A percentile compares a stretch with the other conserved stretches of the same genome.
Conservation (phyloP, 352 stramenopile species). For the Phytophthora syringae region DNA sequence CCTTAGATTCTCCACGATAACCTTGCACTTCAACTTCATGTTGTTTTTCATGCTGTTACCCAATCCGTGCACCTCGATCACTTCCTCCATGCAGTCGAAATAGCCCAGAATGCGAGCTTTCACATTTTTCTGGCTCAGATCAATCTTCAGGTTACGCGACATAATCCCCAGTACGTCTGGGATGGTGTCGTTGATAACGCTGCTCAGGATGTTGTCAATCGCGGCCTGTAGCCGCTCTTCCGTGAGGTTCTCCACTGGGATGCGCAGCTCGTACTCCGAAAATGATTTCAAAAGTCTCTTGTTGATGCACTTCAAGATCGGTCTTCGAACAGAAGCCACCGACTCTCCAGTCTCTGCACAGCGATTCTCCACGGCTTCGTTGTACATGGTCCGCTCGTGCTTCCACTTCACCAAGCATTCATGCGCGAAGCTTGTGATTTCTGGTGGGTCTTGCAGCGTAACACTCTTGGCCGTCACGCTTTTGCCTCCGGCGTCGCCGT, state of each 20-base stretch:
- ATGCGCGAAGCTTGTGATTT: conserved; percentile 11
- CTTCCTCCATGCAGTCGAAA: too few species aligned
- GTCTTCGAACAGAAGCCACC: neutral
- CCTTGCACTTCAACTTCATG: conserved; percentile 10
- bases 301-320: conserved; percentile 1
- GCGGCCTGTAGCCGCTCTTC: too few species aligned
- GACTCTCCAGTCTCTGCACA: conserved; percentile 8
- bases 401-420: conserved; percentile 13
- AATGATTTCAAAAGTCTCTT: conserved; percentile 1
- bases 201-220: too few species aligned
- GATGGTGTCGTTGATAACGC: too few species aligned
- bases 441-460: conserved; percentile 6
- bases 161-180: too few species aligned
- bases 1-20: conserved; percentile 1
- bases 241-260: too few species aligned
- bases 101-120: too few species aligned
- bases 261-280: conserved; percentile 3
- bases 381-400: neutral
- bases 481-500: neutral
- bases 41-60: too few species aligned
- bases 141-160: too few species aligned
- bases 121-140: too few species aligned
- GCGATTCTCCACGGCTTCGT: conserved; percentile 2
- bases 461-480: neutral
- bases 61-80: too few species aligned